Conservation (phyloP, 192 early-diverging fungal genomes). For the Dispira simplex region DNA sequence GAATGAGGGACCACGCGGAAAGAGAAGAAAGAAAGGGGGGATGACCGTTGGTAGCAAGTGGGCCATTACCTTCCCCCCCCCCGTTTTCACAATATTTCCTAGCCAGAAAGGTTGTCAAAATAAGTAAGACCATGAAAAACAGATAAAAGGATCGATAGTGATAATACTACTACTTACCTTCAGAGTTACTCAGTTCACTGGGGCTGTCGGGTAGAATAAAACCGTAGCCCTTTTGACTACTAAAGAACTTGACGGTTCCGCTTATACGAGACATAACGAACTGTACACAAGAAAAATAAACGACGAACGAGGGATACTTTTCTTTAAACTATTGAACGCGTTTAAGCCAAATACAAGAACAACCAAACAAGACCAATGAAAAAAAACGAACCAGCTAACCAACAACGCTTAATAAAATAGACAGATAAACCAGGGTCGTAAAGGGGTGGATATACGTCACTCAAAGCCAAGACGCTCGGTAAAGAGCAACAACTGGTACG, state of each 20-base stretch:
- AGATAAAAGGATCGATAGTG: not conserved
- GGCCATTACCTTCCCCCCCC: too few relatives aligned
- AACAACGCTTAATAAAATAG: not conserved
- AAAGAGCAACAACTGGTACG: not conserved
- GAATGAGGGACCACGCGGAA: too few relatives aligned
- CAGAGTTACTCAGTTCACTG: slow-evolving; percentile 37
- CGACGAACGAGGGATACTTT: not conserved
- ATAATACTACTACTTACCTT: slow-evolving; percentile 39
- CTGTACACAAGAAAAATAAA: slow-evolving; percentile 1
- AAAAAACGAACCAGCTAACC: not conserved
- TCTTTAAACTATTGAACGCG: slow-evolving; percentile 7
- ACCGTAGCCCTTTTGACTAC: slow-evolving; percentile 73
- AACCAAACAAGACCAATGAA: slow-evolving; percentile 1
- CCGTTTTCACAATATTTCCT: too few relatives aligned
- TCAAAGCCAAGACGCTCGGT: not conserved
- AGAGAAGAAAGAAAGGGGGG: too few relatives aligned
- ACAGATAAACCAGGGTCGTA: too few relatives aligned
- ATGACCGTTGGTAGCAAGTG: too few relatives aligned
- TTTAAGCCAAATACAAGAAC: slow-evolving; percentile 4
- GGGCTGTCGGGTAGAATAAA: slow-evolving; percentile 67
- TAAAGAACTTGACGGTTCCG: slow-evolving; percentile 77
- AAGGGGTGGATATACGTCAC: too few relatives aligned
- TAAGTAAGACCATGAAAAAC: too few relatives aligned
- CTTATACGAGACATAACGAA: slow-evolving; percentile 19
- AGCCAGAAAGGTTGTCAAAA: too few relatives aligned